These are phyloP conservation scores for Spathaspora gorwiae DNA, from an alignment of 805 yeast genomes.

Conservation along the genomic window DNA sequence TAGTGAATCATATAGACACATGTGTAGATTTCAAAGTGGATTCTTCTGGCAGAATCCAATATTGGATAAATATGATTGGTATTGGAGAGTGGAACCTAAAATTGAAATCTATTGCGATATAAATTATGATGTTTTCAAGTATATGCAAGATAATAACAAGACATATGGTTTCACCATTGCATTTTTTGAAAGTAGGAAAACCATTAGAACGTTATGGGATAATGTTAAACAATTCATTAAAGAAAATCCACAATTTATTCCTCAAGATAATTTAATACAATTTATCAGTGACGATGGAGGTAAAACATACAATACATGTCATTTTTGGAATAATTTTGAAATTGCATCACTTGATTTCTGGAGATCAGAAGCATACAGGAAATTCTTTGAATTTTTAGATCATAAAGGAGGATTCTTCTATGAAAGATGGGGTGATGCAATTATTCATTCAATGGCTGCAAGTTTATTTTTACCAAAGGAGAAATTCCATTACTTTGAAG, in stretches of 20 bases:
- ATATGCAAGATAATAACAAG: conserved; percentile 71
- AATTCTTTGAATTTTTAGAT: conserved; percentile 72
- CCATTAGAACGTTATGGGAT: conserved; percentile 84
- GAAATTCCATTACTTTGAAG: conserved; percentile 72
- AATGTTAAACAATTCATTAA: conserved; percentile 64
- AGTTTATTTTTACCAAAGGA: conserved; percentile 68
- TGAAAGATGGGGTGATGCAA: conserved; percentile 95
- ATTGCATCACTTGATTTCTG: conserved; percentile 70
- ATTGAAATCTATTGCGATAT: conserved; percentile 78
- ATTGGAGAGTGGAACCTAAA: conserved; percentile 95
- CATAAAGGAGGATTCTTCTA: conserved; percentile 86
- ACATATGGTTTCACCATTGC: conserved; percentile 85
- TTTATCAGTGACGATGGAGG: conserved; percentile 71
- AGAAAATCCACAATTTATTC: conserved; percentile 55
- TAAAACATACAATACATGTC: conserved; percentile 70
- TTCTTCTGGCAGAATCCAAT: conserved; percentile 78
- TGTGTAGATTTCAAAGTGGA: conserved; percentile 91
- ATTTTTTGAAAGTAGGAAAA: conserved; percentile 74
- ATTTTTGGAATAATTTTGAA: conserved; percentile 90
- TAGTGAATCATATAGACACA: conserved; percentile 75
- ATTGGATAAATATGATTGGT: conserved; percentile 75
- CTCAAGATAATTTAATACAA: conserved; percentile 61
- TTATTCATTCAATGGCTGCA: conserved; percentile 86
- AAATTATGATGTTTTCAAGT: conserved; percentile 79
- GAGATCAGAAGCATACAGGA: conserved; percentile 65